phyloP scores from a whole-genome alignment of 768 basidiomycete species.

The Amanita phalloides region DNA sequence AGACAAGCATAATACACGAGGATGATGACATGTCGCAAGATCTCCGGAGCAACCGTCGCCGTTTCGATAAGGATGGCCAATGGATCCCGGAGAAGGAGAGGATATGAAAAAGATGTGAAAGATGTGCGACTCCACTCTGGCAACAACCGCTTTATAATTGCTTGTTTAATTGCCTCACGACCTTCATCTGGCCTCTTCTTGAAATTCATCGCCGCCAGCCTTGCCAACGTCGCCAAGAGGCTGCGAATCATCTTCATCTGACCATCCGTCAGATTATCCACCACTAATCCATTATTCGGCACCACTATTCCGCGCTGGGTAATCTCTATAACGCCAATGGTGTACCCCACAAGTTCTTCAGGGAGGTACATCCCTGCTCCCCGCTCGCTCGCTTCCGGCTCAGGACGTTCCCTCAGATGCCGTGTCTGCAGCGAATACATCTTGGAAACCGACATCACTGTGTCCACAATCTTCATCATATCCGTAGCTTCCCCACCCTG shows the following conservation, averaged over 20 bases:
- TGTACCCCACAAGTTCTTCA: conserved; percentile 85
- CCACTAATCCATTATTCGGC: conserved; percentile 34
- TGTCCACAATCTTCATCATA: conserved; percentile 76
- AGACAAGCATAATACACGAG: conserved; percentile 87
- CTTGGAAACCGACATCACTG: conserved; percentile 68
- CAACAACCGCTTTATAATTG: conserved; percentile 79
- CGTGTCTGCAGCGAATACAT: conserved; percentile 78
- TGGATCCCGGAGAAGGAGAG: conserved; percentile 82
- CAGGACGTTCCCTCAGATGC: conserved; percentile 68
- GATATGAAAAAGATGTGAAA: conserved; percentile 72
- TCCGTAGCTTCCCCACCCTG: conserved; percentile 40
- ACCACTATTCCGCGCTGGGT: conserved; percentile 50
- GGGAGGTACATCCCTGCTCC: conserved; percentile 87
- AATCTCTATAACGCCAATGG: conserved; percentile 72
- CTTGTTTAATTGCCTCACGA: conserved; percentile 66
- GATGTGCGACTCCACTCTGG: conserved; percentile 90
- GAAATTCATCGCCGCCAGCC: conserved; percentile 58
- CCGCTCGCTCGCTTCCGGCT: conserved; percentile 62
- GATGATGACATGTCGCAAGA: conserved; percentile 80
- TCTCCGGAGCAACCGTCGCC: conserved; percentile 82
- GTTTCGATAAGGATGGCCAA: conserved; percentile 85
- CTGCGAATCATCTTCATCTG: conserved; percentile 72
- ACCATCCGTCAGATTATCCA: conserved; percentile 70
- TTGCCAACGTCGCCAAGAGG: conserved; percentile 57
- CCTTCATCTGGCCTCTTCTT: conserved; percentile 65